Evolutionary conservation across 148 eudicot genomes (phyloP).

Genomic region (Camellia granthamiana): DNA sequence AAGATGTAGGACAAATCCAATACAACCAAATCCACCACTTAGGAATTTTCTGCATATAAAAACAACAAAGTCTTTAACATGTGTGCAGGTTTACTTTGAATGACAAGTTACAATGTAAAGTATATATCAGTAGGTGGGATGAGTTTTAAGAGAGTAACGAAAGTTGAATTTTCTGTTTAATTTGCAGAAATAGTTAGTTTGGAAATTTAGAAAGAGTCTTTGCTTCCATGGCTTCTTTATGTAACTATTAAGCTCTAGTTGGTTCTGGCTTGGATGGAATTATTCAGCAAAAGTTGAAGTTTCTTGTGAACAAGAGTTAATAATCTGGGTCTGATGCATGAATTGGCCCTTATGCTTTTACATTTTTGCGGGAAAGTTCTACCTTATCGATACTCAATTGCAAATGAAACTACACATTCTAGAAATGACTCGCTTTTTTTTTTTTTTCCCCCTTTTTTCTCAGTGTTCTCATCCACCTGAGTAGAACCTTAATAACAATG

Average conservation of each 20-base stretch:
- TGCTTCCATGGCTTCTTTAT: neutral
- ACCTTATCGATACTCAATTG: neutral
- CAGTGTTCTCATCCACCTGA: neutral
- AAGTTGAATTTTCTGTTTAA: neutral
- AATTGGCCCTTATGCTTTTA: neutral
- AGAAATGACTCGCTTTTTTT: neutral
- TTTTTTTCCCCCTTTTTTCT: too few relatives aligned
- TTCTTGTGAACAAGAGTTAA: neutral
- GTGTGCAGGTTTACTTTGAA: neutral
- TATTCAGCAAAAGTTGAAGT: neutral
- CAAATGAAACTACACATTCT: neutral
- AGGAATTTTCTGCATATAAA: conserved; percentile 36
- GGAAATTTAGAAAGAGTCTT: neutral
- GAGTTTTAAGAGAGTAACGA: neutral
- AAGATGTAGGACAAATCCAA: conserved; percentile 43
- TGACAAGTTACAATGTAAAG: neutral
- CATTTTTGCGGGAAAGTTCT: neutral
- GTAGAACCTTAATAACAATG: neutral
- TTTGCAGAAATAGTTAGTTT: neutral
- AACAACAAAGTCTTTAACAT: neutral
- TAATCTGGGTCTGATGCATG: neutral
- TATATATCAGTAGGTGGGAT: neutral
- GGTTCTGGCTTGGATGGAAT: neutral
- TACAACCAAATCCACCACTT: conserved; percentile 49
- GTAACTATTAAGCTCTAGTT: neutral